These are phyloP conservation scores for Lentinus tigrinus DNA, from an alignment of 768 basidiomycete genomes.

Conservation along the genomic window DNA sequence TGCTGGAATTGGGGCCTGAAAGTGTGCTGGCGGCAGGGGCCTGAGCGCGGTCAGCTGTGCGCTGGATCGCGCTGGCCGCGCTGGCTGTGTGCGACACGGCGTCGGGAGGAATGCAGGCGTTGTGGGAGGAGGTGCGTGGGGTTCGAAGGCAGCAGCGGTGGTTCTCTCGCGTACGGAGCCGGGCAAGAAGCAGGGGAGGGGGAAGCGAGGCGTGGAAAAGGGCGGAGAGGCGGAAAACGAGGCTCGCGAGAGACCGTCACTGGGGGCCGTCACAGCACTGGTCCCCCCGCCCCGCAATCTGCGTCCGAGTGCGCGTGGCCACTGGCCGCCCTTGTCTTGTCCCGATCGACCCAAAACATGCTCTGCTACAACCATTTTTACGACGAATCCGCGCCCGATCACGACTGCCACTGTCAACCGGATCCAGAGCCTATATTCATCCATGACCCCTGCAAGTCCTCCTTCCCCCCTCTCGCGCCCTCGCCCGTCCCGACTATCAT, in stretches of 20 bases:
- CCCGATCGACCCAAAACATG: not conserved
- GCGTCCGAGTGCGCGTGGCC: not conserved
- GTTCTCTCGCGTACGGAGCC: constrained; percentile 8
- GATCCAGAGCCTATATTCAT: constrained; percentile 19
- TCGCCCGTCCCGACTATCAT: not conserved
- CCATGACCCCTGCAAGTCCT: constrained; percentile 6
- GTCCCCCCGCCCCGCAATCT: not conserved
- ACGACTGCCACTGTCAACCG: constrained; percentile 15
- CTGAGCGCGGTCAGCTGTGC: not conserved
- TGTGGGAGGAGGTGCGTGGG: not conserved
- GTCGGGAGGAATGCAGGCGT: not conserved
- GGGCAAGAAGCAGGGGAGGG: constrained; percentile 9
- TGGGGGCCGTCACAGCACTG: not conserved
- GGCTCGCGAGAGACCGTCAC: not conserved
- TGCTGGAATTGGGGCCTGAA: not conserved
- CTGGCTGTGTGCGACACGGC: no score
- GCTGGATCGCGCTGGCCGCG: not conserved
- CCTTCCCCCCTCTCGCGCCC: not conserved
- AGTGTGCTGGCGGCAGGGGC: no score
- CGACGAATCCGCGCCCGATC: constrained; percentile 12
- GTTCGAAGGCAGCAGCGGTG: not conserved
- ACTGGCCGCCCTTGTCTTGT: not conserved
- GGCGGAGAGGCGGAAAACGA: not conserved
- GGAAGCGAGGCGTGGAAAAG: constrained; percentile 13
- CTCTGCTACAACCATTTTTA: constrained; percentile 1